A percentile compares a stretch with the other conserved stretches of the same genome.
phyloP scores from a whole-genome alignment of 2,329 filamentous ascomycete genomes.

The Botryotinia globosa region DNA sequence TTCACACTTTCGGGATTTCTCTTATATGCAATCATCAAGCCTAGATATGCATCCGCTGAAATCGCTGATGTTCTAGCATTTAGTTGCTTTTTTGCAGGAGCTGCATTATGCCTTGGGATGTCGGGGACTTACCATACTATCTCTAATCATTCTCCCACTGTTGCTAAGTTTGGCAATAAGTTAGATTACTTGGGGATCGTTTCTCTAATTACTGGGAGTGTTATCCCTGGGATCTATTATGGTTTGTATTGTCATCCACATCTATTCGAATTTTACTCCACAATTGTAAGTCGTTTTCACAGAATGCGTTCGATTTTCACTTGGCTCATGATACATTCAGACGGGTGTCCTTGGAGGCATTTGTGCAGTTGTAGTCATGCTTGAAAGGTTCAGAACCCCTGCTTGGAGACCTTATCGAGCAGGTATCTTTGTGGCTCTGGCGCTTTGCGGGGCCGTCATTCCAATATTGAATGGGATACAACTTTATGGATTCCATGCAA shows the following conservation, averaged over 20 bases:
- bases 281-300: conserved; percentile 27
- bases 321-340: conserved; percentile 43
- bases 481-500: conserved; percentile 62
- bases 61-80: conserved; percentile 68
- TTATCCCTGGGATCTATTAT: conserved; percentile 84
- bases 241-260: conserved; percentile 70
- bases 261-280: conserved; percentile 70
- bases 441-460: conserved; percentile 70
- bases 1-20: conserved; percentile 52
- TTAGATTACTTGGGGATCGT: conserved; percentile 95
- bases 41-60: conserved; percentile 64
- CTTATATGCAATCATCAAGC: conserved; percentile 56
- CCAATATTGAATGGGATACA: conserved; percentile 75
- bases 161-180: conserved; percentile 84
- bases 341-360: conserved; percentile 75
- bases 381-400: conserved; percentile 81
- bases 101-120: conserved; percentile 71
- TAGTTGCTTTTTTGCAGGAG: conserved; percentile 74
- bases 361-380: conserved; percentile 72
- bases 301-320: background rate
- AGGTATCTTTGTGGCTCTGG: conserved; percentile 84
- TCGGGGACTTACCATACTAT: conserved; percentile 83
- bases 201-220: conserved; percentile 84
- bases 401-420: conserved; percentile 82
- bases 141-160: conserved; percentile 75